Base-by-base conservation (phyloP, 345 rosid genomes). In the Triadica sebifera region DNA sequence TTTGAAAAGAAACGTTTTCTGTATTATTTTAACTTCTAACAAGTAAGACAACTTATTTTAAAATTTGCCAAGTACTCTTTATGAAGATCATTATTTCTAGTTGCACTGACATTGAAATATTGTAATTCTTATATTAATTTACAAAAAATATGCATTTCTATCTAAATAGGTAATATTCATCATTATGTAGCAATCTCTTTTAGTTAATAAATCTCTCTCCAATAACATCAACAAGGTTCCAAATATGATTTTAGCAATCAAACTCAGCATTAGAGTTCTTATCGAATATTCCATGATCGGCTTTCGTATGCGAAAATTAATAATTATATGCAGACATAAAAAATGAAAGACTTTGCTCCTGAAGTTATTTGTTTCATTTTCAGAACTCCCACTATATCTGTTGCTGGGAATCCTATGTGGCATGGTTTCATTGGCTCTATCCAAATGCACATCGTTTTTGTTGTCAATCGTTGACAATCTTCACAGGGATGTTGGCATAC, bases 351-450 rank as follows among this genome's bases (percentile, higher is more conserved):
- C 25, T 43, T 65, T 46, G n/a, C 55, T 66, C 6, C 39, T 66
- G 74, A 68, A 69, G 10, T 12, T 75, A 0, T 59, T 84, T 17
- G 53, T 49, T 43, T 65, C 61, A 25, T 79, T 87, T 85, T 77
- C 96, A 92, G 97, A 94, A 76, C 91, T 92, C 59, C 98, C 98
- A 38, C 82, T 94, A 61, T 94, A 94, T 86, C 89, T 94, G 39
- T 86, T 94, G 76, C 80, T 90, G 79, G 98, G 98, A 11, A 76
- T 89, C 60, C 79, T 94, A 10, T 92, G 97, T 55, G 92, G 97
- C 69, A 77, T 90, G 85, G 87, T 90, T 47, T 94, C 98, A 1
- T 69, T 92, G 82, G 69, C 84, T 22, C 84, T 94, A 73, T 85
- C 98, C 69, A 88, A 83, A 69, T 90, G 96, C 79, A 94, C 97